Percentiles rank a stretch among this genome's conserved stretches.
Conservation (phyloP, 164 flowering plant genomes). For the Magnolia kwangsiensis region DNA sequence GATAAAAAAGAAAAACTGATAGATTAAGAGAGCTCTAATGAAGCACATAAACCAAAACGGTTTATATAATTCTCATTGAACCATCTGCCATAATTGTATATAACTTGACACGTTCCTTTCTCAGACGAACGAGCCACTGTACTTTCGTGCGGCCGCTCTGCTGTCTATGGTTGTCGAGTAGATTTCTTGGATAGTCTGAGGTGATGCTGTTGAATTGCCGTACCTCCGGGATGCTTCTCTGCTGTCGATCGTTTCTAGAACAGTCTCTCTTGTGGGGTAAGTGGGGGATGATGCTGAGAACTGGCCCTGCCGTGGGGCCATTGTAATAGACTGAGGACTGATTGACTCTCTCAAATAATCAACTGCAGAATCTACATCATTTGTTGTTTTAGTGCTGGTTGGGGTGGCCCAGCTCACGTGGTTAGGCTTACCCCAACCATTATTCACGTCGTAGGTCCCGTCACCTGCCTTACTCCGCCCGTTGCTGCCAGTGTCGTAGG, state of each 20-base stretch:
- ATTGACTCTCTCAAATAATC: slow-evolving; percentile 15
- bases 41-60: background rate
- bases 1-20: background rate
- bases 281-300: slow-evolving; percentile 13
- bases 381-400: slow-evolving; percentile 12
- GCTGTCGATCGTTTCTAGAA: slow-evolving; percentile 15
- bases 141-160: slow-evolving; percentile 15
- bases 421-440: slow-evolving; percentile 28
- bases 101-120: background rate
- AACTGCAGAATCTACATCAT: slow-evolving; percentile 15
- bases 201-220: slow-evolving; percentile 1
- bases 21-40: background rate
- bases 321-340: slow-evolving; percentile 3
- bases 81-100: background rate
- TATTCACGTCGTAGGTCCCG: background rate
- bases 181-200: slow-evolving; percentile 1
- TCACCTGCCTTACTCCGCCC: slow-evolving; percentile 12
- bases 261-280: slow-evolving; percentile 5
- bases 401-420: slow-evolving; percentile 23
- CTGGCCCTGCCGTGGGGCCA: slow-evolving; percentile 3
- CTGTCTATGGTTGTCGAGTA: slow-evolving; percentile 12
- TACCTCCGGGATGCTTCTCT: slow-evolving; percentile 16
- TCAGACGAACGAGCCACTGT: slow-evolving; percentile 14
- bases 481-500: slow-evolving; percentile 3
- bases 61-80: background rate